phyloP scores from a whole-genome alignment of 2,329 filamentous ascomycete species.

The Zasmidium angulare region DNA sequence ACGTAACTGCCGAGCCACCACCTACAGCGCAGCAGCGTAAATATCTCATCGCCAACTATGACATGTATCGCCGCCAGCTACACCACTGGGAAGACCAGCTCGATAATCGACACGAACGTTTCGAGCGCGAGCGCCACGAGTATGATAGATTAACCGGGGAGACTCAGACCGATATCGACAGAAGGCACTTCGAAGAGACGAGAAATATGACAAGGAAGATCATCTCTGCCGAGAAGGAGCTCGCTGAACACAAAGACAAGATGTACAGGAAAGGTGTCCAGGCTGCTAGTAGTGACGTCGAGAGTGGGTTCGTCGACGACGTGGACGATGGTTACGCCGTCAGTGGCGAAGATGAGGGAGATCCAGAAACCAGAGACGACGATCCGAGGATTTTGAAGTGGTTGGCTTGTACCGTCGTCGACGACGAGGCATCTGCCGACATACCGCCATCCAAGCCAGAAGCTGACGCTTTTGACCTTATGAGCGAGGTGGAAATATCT shows the following conservation, averaged over 20 bases:
- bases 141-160: background rate
- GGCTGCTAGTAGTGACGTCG: constrained; percentile 9
- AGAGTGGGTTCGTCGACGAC: constrained; percentile 19
- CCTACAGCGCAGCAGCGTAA: too few relatives aligned
- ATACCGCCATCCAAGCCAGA: background rate
- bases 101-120: background rate
- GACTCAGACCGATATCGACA: background rate
- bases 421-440: background rate
- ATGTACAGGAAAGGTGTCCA: constrained; percentile 13
- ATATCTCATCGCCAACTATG: background rate
- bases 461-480: constrained; percentile 6
- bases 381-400: background rate
- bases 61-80: background rate
- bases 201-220: constrained; percentile 18
- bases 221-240: constrained; percentile 21
- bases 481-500: constrained; percentile 18
- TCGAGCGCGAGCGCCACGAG: background rate
- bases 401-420: too few relatives aligned
- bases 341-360: constrained; percentile 13
- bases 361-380: background rate
- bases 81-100: background rate
- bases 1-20: too few relatives aligned
- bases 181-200: constrained; percentile 9
- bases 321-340: too few relatives aligned
- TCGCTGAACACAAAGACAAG: constrained; percentile 13